Evolutionary conservation across 1,284 basidiomycete genomes (phyloP).

Genomic region (Lignosus rhinocerotis): DNA sequence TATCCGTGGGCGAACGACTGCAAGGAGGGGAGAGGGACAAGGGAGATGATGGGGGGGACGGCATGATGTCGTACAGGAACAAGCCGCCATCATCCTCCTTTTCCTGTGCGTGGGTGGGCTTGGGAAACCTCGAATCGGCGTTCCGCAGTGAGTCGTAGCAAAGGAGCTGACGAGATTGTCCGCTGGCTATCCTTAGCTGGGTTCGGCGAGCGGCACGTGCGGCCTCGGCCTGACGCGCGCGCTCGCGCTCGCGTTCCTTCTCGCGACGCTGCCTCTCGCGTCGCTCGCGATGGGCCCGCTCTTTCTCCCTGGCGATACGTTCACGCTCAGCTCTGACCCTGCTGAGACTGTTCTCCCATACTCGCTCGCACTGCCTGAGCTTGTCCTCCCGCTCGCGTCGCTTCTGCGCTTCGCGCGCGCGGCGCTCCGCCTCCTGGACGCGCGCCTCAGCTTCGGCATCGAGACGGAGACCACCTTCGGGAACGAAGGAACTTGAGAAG

Average conservation of each 20-base stretch:
- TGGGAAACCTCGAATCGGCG: conserved; percentile 23
- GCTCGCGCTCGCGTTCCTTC: conserved; percentile 34
- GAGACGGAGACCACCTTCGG: conserved; percentile 50
- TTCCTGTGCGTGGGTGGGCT: conserved; percentile 15
- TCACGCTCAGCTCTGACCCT: conserved; percentile 44
- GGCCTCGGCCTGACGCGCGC: conserved; percentile 31
- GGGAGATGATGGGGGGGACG: conserved; percentile 22
- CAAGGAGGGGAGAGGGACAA: conserved; percentile 17
- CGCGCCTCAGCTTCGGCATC: conserved; percentile 41
- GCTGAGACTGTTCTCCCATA: conserved; percentile 53
- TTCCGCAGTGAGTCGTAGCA: conserved; percentile 30
- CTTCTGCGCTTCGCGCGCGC: conserved; percentile 41
- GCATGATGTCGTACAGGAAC: conserved; percentile 29
- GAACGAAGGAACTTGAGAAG: conserved; percentile 60
- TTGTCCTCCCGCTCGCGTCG: conserved; percentile 43
- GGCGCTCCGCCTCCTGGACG: conserved; percentile 32
- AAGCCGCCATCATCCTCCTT: conserved; percentile 15
- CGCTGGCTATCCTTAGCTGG: conserved; percentile 26
- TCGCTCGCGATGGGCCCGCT: conserved; percentile 35
- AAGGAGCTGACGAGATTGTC: conserved; percentile 28
- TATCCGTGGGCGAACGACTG: conserved; percentile 24
- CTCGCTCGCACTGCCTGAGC: conserved; percentile 46
- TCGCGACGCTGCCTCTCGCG: conserved; percentile 32
- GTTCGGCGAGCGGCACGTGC: conserved; percentile 31
- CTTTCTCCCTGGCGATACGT: conserved; percentile 37